Evolutionary conservation across 768 basidiomycete species (phyloP).

Genomic region (Kwoniella dejecticola): DNA sequence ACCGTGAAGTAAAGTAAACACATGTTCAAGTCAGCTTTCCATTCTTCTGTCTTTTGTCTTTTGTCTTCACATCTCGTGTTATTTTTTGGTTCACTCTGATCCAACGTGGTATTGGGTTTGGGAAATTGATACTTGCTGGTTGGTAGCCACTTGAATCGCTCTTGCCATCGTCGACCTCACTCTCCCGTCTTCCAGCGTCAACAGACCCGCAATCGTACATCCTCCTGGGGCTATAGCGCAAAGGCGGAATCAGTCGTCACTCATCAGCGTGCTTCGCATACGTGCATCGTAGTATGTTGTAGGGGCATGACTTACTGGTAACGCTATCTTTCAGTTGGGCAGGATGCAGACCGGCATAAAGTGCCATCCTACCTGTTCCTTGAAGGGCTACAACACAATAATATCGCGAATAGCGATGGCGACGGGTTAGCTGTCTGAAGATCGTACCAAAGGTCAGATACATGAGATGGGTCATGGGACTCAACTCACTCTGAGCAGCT

Average conservation of each 20-base stretch:
- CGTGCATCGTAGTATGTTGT: too few relatives aligned
- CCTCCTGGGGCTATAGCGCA: slow-evolving; percentile 80
- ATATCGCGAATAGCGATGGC: neutral
- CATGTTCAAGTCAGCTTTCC: neutral
- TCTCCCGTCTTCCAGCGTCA: slow-evolving; percentile 89
- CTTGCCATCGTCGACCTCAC: slow-evolving; percentile 93
- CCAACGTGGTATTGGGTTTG: neutral
- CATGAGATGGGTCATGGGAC: too few relatives aligned
- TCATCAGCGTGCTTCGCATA: neutral
- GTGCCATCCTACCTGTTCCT: slow-evolving; percentile 92
- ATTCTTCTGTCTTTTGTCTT: neutral
- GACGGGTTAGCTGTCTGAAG: neutral
- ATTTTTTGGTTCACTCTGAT: neutral
- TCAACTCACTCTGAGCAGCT: slow-evolving; percentile 87
- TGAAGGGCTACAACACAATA: slow-evolving; percentile 68
- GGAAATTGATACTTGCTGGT: slow-evolving; percentile 39
- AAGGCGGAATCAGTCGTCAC: neutral
- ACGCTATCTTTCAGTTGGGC: slow-evolving; percentile 97
- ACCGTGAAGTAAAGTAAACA: neutral
- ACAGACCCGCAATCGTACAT: slow-evolving; percentile 87
- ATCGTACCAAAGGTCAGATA: too few relatives aligned
- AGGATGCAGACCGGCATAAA: slow-evolving; percentile 85
- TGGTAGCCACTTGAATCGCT: slow-evolving; percentile 87
- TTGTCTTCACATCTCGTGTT: too few relatives aligned
- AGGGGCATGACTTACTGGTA: slow-evolving; percentile 87